Evolutionary conservation across 2,329 filamentous ascomycete genomes (phyloP).

Genomic region (Emmonsia crescens): DNA sequence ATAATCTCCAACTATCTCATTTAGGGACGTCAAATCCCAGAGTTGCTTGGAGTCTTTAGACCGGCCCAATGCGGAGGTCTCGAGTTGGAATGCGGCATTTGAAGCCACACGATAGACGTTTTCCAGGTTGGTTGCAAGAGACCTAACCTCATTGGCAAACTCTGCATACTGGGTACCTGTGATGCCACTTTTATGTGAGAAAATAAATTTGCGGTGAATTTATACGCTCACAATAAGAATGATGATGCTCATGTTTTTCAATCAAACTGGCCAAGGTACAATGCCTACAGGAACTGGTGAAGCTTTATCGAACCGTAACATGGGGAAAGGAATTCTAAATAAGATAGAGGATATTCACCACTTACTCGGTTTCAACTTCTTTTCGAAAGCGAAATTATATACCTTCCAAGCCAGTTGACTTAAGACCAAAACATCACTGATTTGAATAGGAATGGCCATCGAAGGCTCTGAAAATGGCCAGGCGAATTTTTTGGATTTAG

Average conservation of each 20-base stretch:
- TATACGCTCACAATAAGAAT: neutral
- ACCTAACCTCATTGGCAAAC: neutral
- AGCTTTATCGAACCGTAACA: neutral
- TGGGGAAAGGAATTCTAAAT: neutral
- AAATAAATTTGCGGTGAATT: neutral
- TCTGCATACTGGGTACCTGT: constrained; percentile 1
- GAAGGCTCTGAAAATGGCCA: neutral
- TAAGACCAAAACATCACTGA: constrained; percentile 4
- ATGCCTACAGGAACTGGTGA: neutral
- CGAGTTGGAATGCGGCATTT: constrained; percentile 5
- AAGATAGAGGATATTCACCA: neutral
- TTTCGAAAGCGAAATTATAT: constrained; percentile 1
- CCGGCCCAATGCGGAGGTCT: neutral
- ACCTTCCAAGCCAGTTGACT: constrained; percentile 3
- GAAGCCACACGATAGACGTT: neutral
- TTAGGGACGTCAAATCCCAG: constrained; percentile 2
- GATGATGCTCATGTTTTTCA: neutral
- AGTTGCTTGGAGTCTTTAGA: neutral
- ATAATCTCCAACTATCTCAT: constrained; percentile 14
- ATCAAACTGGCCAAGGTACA: neutral
- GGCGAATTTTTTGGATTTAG: neutral
- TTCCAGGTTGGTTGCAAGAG: constrained; percentile 1
- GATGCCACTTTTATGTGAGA: neutral
- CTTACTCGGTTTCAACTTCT: constrained; percentile 3
- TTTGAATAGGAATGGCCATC: constrained; percentile 5